phyloP scores from a whole-genome alignment of 306 rosid genomes.

The Casuarina cunninghamiana region DNA sequence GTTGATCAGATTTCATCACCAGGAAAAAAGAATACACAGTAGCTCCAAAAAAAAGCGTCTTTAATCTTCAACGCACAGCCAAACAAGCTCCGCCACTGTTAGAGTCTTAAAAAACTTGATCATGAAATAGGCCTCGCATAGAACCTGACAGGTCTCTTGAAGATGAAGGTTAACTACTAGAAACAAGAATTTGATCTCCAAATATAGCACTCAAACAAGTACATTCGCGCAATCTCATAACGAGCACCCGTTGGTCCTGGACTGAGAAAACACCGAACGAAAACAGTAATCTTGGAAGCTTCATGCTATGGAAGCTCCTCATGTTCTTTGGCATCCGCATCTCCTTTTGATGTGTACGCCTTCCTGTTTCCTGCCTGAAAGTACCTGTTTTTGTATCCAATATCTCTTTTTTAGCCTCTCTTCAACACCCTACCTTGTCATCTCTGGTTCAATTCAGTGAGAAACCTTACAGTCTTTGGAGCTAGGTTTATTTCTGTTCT shows the following conservation, averaged over 20 bases:
- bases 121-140: too few species aligned
- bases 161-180: not conserved
- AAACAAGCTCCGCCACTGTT: too few species aligned
- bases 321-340: not conserved
- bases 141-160: too few species aligned
- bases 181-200: not conserved
- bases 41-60: too few species aligned
- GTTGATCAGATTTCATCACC: too few species aligned
- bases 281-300: too few species aligned
- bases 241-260: not conserved
- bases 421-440: not conserved
- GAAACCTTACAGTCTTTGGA: not conserved
- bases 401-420: not conserved
- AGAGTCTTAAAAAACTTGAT: too few species aligned
- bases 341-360: too few species aligned
- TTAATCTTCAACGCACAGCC: too few species aligned
- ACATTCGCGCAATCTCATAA: not conserved
- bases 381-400: not conserved
- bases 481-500: not conserved
- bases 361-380: too few species aligned
- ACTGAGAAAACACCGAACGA: too few species aligned
- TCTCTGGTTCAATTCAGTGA: not conserved
- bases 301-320: not conserved
- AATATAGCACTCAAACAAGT: not conserved
- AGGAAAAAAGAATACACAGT: too few species aligned